A percentile compares a stretch with the other conserved stretches of the same genome.
These are phyloP conservation scores for Psilocybe azurescens DNA, from an alignment of 768 basidiomycete genomes.

Conservation along the genomic window DNA sequence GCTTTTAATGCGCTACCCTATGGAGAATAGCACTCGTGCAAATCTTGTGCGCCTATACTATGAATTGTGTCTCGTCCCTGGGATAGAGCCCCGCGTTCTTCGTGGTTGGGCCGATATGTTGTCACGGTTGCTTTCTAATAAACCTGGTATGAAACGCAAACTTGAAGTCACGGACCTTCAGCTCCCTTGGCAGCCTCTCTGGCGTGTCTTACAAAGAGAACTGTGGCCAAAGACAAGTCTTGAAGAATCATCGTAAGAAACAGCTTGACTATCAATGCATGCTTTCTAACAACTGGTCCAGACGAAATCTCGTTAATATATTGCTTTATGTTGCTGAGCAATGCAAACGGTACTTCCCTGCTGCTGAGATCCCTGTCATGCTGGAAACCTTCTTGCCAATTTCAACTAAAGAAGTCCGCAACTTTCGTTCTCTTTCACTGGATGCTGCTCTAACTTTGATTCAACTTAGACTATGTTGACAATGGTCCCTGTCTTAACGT, in stretches of 20 bases:
- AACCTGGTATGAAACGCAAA: constrained; percentile 67
- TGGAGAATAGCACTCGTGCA: constrained; percentile 69
- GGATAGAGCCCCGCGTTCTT: constrained; percentile 72
- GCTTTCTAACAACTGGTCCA: constrained; percentile 8
- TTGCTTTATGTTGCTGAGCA: constrained; percentile 76
- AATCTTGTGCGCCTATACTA: constrained; percentile 80
- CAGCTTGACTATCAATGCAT: not conserved
- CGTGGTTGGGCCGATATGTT: constrained; percentile 84
- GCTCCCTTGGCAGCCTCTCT: constrained; percentile 79
- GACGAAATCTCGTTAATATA: constrained; percentile 69
- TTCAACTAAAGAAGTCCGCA: constrained; percentile 70
- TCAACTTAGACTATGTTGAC: constrained; percentile 60
- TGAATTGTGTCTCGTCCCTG: constrained; percentile 78
- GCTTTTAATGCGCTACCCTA: constrained; percentile 82
- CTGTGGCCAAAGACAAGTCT: constrained; percentile 73
- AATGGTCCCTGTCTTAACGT: constrained; percentile 78
- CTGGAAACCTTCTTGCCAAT: constrained; percentile 72
- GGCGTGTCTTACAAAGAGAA: constrained; percentile 75
- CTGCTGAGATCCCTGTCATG: constrained; percentile 71
- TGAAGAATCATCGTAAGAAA: constrained; percentile 60
- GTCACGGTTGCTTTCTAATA: constrained; percentile 69
- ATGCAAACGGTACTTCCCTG: constrained; percentile 72
- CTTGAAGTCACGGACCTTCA: constrained; percentile 70
- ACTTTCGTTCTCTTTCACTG: not conserved
- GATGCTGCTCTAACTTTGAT: not conserved